These are phyloP conservation scores for Aplosporella prunicola DNA, from an alignment of 2,329 filamentous ascomycete species.

Conservation along the genomic window DNA sequence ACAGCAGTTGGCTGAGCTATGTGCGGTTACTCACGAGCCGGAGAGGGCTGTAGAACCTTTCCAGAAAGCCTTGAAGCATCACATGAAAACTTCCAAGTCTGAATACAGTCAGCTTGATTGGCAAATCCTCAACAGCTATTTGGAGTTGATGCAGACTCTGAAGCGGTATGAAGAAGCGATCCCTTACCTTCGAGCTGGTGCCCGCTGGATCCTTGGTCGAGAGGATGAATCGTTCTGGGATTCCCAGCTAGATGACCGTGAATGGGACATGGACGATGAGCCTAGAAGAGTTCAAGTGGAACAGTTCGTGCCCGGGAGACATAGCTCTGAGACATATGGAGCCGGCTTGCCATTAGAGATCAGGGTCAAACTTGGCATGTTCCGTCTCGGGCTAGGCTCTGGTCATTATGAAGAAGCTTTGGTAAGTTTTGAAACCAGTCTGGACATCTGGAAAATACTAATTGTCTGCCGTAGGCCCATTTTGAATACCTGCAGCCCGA, in stretches of 20 bases:
- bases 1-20: slow-evolving; percentile 47
- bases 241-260: slow-evolving; percentile 63
- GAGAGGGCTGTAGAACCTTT: slow-evolving; percentile 42
- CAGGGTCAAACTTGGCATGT: slow-evolving; percentile 72
- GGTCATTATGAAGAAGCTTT: slow-evolving; percentile 59
- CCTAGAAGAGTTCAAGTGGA: slow-evolving; percentile 54
- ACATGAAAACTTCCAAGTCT: slow-evolving; percentile 31
- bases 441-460: too few relatives aligned
- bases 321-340: slow-evolving; percentile 56
- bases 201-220: slow-evolving; percentile 75
- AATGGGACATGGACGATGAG: slow-evolving; percentile 71
- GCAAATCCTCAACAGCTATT: slow-evolving; percentile 78
- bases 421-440: slow-evolving; percentile 45
- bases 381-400: slow-evolving; percentile 62
- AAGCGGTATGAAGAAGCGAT: slow-evolving; percentile 60
- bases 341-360: slow-evolving; percentile 69
- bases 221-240: slow-evolving; percentile 71
- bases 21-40: slow-evolving; percentile 42
- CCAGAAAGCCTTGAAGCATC: slow-evolving; percentile 43
- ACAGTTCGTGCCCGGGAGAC: slow-evolving; percentile 49
- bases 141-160: slow-evolving; percentile 55
- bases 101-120: slow-evolving; percentile 49
- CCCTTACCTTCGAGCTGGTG: slow-evolving; percentile 57
- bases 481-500: slow-evolving; percentile 58
- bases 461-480: slow-evolving; percentile 36